phyloP scores from a whole-genome alignment of 2,329 filamentous ascomycete genomes.

The Apiospora malaysiana region DNA sequence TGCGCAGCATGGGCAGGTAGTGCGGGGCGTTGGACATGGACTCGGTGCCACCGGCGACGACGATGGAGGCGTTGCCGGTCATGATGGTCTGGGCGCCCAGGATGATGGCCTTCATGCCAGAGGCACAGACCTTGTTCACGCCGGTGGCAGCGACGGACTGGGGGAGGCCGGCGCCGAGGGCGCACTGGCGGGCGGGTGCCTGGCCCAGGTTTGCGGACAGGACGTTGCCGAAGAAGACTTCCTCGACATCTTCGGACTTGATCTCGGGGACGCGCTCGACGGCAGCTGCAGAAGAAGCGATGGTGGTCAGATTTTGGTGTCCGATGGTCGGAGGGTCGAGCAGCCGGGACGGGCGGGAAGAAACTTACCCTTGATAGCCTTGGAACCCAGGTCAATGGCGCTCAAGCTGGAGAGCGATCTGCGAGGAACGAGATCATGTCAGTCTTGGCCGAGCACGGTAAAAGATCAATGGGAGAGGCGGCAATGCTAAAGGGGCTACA shows the following conservation, averaged over 20 bases:
- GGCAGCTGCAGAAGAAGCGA: conserved; percentile 57
- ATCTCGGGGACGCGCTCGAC: conserved; percentile 85
- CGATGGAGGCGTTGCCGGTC: conserved; percentile 88
- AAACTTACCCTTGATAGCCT: conserved; percentile 87
- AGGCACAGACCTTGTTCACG: conserved; percentile 99
- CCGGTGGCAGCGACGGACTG: conserved; percentile 85
- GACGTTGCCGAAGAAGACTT: conserved; percentile 98
- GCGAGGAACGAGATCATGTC: conserved; percentile 29
- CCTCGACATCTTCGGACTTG: conserved; percentile 88
- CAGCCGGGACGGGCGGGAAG: not conserved
- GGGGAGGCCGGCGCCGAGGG: conserved; percentile 84
- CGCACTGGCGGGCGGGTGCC: conserved; percentile 94
- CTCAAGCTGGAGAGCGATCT: conserved; percentile 88
- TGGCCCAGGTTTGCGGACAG: conserved; percentile 95
- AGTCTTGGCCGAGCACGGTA: conserved; percentile 30
- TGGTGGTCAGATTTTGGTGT: not conserved
- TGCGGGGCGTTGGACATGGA: conserved; percentile 99
- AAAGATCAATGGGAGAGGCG: not conserved
- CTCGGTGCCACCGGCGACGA: conserved; percentile 94
- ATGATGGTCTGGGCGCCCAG: conserved; percentile 97
- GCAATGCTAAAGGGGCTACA: not conserved
- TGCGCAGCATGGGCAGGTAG: conserved; percentile 88
- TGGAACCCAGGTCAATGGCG: conserved; percentile 84
- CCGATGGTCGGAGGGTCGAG: conserved; percentile 55
- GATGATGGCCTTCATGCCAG: conserved; percentile 90